Base-by-base conservation (phyloP, 306 rosid species). In the Cucumis hystrix region DNA sequence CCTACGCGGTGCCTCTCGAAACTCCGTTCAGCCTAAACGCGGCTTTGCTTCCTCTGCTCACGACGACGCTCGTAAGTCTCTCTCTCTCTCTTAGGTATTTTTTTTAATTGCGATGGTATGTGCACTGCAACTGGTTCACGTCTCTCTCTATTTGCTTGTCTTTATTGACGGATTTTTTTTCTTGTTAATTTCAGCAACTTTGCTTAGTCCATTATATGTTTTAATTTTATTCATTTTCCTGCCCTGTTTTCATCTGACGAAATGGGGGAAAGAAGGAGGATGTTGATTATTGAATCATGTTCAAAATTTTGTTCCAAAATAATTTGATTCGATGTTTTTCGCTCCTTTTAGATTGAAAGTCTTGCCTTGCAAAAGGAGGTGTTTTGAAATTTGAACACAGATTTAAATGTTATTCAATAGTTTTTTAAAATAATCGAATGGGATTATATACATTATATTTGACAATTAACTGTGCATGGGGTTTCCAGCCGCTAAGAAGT, bases 31-130 rank as follows among this genome's bases (percentile, higher is more conserved):
- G 71, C 77, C 93, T 7, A 91, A 85, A 79, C 87, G 97, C 61
- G 85, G 83, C 81, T 90, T 87, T 70, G 74, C 97, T 62, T 88
- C 96, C 77, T 82, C 97, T 18, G 87, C 78, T 21, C 97, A 92
- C 85, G 91, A 92, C 77, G 99, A 95, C 78, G 97, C 87, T 43
- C 77, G 99, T 95, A 18, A 79, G 83, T 55, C 21, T 57, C 76
- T 68, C 56, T 67, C 41, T 71, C 60, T 71, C 39, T 40, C 41
- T 25, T 25, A 2, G 15, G 57, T 16, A 16, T 17, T 52, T 16
- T 72, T 16, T 84, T 45, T 10, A 13, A 40, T 68, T 20, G 21
- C n/a, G 78, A 55, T 55, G 11, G 20, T 20, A 3, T 37, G 1
- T 63, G 68, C 68, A 6, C 55, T 67, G 18, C 55, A 43, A 45